phyloP scores from a whole-genome alignment of 225 moss, liverwort and hornwort genomes.

The Polytrichum formosum region DNA sequence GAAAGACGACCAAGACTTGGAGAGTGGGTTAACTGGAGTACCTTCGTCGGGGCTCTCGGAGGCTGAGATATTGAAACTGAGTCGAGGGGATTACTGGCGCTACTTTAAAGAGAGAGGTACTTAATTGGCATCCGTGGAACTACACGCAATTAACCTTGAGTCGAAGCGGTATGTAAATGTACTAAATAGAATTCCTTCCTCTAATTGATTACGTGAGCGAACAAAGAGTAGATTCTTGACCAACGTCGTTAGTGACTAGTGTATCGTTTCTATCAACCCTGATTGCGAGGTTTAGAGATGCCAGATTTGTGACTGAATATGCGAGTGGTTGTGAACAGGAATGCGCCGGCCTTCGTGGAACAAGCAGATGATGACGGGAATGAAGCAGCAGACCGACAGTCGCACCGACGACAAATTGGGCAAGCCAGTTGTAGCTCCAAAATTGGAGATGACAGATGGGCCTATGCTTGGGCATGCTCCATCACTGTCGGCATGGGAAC shows the following conservation, averaged over 20 bases:
- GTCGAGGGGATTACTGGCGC: conserved; percentile 21
- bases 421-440: conserved; percentile 12
- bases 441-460: conserved; percentile 34
- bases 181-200: not conserved
- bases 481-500: conserved; percentile 23
- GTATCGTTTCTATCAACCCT: not conserved
- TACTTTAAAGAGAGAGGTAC: conserved; percentile 14
- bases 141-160: too few species aligned
- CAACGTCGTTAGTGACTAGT: not conserved
- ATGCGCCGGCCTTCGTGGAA: conserved; percentile 36
- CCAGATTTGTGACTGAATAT: conserved; percentile 1
- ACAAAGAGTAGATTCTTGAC: not conserved
- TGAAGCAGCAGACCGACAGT: conserved; percentile 6
- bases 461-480: conserved; percentile 8
- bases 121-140: not conserved
- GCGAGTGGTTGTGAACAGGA: conserved; percentile 22
- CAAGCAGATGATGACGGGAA: conserved; percentile 8
- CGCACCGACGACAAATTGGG: conserved; percentile 17
- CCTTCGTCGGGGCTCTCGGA: conserved; percentile 16
- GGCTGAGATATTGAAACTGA: conserved; percentile 23
- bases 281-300: not conserved
- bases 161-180: not conserved
- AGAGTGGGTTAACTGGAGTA: conserved; percentile 3
- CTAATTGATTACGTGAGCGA: not conserved
- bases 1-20: conserved; percentile 15